phyloP scores from a whole-genome alignment of 73 alveolate species.

The Paraurostyla sp. region DNA sequence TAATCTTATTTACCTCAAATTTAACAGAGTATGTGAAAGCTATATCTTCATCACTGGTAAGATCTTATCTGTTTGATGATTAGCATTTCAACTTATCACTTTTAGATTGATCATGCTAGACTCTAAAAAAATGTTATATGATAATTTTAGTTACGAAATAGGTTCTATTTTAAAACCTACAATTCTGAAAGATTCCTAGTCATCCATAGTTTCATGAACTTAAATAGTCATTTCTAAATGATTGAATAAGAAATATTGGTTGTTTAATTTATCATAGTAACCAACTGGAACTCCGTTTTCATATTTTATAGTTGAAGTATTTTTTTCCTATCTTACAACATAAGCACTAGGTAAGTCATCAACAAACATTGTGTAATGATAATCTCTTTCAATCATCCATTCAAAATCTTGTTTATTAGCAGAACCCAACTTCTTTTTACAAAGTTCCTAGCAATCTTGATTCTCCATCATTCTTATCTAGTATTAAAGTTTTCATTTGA shows the following conservation, averaged over 20 bases:
- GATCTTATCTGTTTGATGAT: neutral
- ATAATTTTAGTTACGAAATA: neutral
- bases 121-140: neutral
- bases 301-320: neutral
- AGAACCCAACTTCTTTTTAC: neutral
- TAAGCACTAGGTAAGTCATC: constrained; percentile 40
- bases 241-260: neutral
- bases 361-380: neutral
- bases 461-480: constrained; percentile 35
- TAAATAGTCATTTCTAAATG: constrained; percentile 1
- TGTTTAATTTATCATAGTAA: neutral
- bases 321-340: neutral
- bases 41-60: neutral
- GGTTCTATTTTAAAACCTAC: constrained; percentile 46
- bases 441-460: neutral
- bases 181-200: constrained; percentile 18
- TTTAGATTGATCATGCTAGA: neutral
- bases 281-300: constrained; percentile 25
- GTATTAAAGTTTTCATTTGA: too few species aligned
- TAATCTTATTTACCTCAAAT: neutral
- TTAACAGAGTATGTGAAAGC: neutral
- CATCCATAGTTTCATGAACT: constrained; percentile 22
- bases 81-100: neutral
- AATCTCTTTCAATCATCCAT: constrained; percentile 49
- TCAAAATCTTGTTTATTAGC: neutral